Percentiles rank a stretch among this genome's conserved stretches.
These are phyloP conservation scores for Leccinum pachyderme DNA, from an alignment of 1,284 basidiomycete species.

Conservation along the genomic window DNA sequence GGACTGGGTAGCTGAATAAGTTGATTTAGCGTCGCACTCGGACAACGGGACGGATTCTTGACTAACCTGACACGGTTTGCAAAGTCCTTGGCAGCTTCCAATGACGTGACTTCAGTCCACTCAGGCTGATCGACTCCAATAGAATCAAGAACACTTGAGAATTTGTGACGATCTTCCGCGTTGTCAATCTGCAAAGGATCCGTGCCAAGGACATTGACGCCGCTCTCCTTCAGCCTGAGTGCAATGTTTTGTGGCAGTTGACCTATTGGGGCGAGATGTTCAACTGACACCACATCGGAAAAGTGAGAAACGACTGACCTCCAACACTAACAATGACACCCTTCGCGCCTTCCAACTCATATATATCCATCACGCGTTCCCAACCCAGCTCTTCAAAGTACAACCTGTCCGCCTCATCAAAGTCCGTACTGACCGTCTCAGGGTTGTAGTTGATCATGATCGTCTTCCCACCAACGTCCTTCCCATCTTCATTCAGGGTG, in stretches of 20 bases:
- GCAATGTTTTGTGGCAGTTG: slow-evolving; percentile 99
- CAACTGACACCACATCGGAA: neutral
- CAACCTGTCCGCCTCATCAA: slow-evolving; percentile 96
- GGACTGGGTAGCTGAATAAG: slow-evolving; percentile 78
- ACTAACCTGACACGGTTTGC: slow-evolving; percentile 76
- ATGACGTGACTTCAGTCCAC: slow-evolving; percentile 89
- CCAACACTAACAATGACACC: slow-evolving; percentile 98
- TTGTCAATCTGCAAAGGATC: slow-evolving; percentile 95
- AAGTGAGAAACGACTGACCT: slow-evolving; percentile 48
- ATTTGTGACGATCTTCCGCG: slow-evolving; percentile 99
- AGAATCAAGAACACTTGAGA: slow-evolving; percentile 93
- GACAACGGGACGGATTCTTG: neutral
- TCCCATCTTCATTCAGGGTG: slow-evolving; percentile 37
- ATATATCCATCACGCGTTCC: slow-evolving; percentile 99
- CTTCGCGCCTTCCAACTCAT: slow-evolving; percentile 90
- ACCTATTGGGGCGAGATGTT: slow-evolving; percentile 43
- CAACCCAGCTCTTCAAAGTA: slow-evolving; percentile 99
- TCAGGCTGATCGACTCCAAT: slow-evolving; percentile 97
- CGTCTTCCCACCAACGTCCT: slow-evolving; percentile 45
- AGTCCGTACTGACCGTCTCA: slow-evolving; percentile 99
- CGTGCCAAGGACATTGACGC: slow-evolving; percentile 94
- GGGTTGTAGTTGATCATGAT: slow-evolving; percentile 99
- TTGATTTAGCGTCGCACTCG: slow-evolving; percentile 15
- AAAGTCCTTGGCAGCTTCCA: slow-evolving; percentile 91
- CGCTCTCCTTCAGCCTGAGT: slow-evolving; percentile 86